Percentiles rank a stretch among this genome's conserved stretches.
phyloP scores from a whole-genome alignment of 352 stramenopile genomes.

The Phytopythium helicoides region DNA sequence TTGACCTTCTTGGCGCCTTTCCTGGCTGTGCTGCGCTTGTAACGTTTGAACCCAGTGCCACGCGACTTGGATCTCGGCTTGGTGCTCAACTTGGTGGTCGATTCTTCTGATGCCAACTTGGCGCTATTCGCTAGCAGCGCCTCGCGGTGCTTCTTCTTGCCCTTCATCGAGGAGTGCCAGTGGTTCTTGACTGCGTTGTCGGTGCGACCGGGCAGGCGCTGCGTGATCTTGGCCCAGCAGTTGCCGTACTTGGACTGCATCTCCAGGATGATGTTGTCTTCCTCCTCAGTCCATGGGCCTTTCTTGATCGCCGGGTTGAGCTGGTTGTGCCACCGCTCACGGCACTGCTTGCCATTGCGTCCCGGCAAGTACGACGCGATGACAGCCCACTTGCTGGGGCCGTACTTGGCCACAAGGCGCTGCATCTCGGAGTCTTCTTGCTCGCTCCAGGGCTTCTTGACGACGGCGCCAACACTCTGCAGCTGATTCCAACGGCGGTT shows the following conservation, averaged over 20 bases:
- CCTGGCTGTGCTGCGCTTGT: neutral
- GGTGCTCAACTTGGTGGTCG: neutral
- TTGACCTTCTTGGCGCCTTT: slow-evolving; percentile 1
- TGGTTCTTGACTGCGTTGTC: slow-evolving; percentile 99
- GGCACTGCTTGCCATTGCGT: slow-evolving; percentile 88
- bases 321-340: slow-evolving; percentile 87
- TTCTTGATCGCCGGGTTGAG: slow-evolving; percentile 81
- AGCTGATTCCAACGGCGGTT: slow-evolving; percentile 70
- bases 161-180: slow-evolving; percentile 90
- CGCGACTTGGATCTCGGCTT: neutral
- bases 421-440: slow-evolving; percentile 67
- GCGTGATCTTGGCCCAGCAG: slow-evolving; percentile 97
- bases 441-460: slow-evolving; percentile 66
- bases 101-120: neutral
- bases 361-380: slow-evolving; percentile 82
- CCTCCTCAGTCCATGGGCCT: slow-evolving; percentile 70
- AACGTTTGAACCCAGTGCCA: neutral
- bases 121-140: neutral
- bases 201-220: slow-evolving; percentile 92
- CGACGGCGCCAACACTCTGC: slow-evolving; percentile 51
- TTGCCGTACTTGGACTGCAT: slow-evolving; percentile 92
- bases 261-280: slow-evolving; percentile 83
- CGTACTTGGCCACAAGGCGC: slow-evolving; percentile 51
- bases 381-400: slow-evolving; percentile 72
- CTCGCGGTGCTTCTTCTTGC: slow-evolving; percentile 29